Percentiles rank a stretch among this genome's conserved stretches.
Evolutionary conservation across 2,329 filamentous ascomycete genomes (phyloP).

Genomic region (Verticillium nonalfalfae): DNA sequence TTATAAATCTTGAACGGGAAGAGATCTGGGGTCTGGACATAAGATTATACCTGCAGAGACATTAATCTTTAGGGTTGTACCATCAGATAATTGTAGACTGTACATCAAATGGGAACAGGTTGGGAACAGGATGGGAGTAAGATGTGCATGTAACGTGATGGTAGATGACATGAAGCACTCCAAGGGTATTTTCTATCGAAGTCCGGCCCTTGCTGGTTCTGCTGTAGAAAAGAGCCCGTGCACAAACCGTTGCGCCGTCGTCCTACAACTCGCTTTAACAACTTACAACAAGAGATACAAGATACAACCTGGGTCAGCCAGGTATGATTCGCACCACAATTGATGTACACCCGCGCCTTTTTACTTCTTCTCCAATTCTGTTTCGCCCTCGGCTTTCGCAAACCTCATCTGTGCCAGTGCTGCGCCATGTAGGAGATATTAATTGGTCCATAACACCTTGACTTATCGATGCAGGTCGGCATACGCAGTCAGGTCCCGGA

Average conservation of each 20-base stretch:
- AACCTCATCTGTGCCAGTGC: not conserved
- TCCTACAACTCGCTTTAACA: not conserved
- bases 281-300: not conserved
- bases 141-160: too few species aligned
- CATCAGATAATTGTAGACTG: not conserved
- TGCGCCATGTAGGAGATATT: not conserved
- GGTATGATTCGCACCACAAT: not conserved
- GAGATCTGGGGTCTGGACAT: too few species aligned
- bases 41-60: too few species aligned
- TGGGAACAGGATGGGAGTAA: not conserved
- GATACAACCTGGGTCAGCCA: not conserved
- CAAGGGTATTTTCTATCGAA: too few species aligned
- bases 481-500: slow-evolving; percentile 63
- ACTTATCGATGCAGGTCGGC: slow-evolving; percentile 37
- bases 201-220: not conserved
- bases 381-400: not conserved
- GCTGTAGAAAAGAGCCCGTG: not conserved
- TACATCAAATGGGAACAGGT: not conserved
- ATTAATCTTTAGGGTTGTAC: not conserved
- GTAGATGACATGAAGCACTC: too few species aligned
- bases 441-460: not conserved
- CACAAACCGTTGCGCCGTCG: not conserved
- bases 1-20: too few species aligned
- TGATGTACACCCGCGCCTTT: not conserved
- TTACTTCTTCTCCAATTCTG: not conserved